Conservation (phyloP, 805 yeast genomes). For the Pichia nakasei region DNA sequence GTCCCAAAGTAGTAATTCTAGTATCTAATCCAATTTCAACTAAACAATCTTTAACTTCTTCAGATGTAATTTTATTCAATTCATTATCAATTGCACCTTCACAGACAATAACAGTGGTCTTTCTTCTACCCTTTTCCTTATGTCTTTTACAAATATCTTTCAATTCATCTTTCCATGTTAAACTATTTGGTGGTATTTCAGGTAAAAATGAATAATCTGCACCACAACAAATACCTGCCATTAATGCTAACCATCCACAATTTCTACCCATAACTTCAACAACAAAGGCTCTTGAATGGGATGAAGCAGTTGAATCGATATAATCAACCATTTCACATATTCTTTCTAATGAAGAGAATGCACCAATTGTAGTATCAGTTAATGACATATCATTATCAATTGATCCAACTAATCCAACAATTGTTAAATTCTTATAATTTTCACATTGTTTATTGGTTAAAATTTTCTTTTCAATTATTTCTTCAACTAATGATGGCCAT, state of each 20-base stretch:
- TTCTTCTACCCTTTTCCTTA: conserved; percentile 81
- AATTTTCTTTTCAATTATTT: conserved; percentile 48
- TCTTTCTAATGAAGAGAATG: conserved; percentile 85
- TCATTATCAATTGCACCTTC: conserved; percentile 92
- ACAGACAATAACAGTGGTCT: conserved; percentile 93
- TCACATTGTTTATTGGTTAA: conserved; percentile 51
- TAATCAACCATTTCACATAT: conserved; percentile 92
- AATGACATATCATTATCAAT: conserved; percentile 97
- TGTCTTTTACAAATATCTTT: conserved; percentile 67
- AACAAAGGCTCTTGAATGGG: conserved; percentile 95
- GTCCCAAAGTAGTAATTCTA: conserved; percentile 91
- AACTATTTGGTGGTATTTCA: conserved; percentile 75
- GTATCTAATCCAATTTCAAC: conserved; percentile 86
- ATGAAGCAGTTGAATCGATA: conserved; percentile 94
- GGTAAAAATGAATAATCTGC: conserved; percentile 95
- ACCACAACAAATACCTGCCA: conserved; percentile 95
- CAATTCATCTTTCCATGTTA: conserved; percentile 76
- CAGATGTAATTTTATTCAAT: conserved; percentile 71
- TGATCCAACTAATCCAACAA: conserved; percentile 92
- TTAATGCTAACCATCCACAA: conserved; percentile 97
- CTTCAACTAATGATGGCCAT: conserved; percentile 84
- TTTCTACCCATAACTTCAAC: conserved; percentile 99
- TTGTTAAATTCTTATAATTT: conserved; percentile 65
- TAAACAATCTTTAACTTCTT: conserved; percentile 72
- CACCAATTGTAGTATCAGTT: conserved; percentile 95